phyloP scores from a whole-genome alignment of 371 early-diverging fungal species.

The Syncephalastrum sp. region DNA sequence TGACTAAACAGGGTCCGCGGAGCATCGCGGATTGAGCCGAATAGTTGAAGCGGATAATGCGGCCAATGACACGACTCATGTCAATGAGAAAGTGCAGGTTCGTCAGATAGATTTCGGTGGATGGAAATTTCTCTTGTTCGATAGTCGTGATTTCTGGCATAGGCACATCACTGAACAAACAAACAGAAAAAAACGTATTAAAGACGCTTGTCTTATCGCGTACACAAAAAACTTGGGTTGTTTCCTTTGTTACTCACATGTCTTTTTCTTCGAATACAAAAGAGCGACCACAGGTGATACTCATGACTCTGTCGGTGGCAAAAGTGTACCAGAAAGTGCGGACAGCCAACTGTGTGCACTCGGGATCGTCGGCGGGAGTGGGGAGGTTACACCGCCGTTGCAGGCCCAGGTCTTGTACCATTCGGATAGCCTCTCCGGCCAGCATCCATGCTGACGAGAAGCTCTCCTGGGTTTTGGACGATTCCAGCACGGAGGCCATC shows the following conservation, averaged over 20 bases:
- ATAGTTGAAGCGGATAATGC: constrained; percentile 41
- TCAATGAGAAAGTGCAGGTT: constrained; percentile 27
- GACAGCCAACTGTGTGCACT: constrained; percentile 28
- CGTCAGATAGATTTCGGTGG: constrained; percentile 17
- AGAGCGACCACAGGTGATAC: constrained; percentile 41
- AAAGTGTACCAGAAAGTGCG: constrained; percentile 47
- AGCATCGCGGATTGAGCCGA: constrained; percentile 34
- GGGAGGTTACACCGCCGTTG: constrained; percentile 24
- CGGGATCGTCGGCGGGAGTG: constrained; percentile 4
- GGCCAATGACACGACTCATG: constrained; percentile 33
- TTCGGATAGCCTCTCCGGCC: constrained; percentile 41
- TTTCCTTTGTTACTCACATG: constrained; percentile 25
- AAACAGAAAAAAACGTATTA: background rate
- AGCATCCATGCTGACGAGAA: constrained; percentile 34
- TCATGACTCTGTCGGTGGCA: constrained; percentile 35
- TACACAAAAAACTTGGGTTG: background rate
- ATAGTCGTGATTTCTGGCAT: constrained; percentile 12
- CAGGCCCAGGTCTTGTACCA: constrained; percentile 45
- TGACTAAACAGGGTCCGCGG: constrained; percentile 33
- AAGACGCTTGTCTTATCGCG: background rate
- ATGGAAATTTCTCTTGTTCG: constrained; percentile 7
- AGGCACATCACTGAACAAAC: constrained; percentile 23
- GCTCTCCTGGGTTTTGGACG: constrained; percentile 17
- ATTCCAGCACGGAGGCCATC: constrained; percentile 33
- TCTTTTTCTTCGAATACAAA: constrained; percentile 46